Evolutionary conservation across 2,329 filamentous ascomycete genomes (phyloP), one percentile per base, ranked within the genome.

Genomic region (Neonectria sp.): DNA sequence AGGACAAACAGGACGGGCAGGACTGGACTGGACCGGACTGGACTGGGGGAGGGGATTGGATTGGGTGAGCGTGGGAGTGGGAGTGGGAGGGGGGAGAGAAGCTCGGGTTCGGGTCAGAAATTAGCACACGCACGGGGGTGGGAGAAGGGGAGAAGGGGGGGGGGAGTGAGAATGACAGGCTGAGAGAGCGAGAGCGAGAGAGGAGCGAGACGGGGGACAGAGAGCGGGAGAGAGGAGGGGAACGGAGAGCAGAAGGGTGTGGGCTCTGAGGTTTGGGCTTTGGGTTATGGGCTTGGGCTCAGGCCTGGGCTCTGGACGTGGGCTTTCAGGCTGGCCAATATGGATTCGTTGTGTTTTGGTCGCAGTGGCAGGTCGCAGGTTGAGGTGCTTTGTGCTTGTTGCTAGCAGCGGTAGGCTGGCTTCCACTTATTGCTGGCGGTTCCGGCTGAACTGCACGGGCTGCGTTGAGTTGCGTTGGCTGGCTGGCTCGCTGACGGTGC

Each of bases 71-170:
- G 65, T 45, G 61, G 61, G 69, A 69, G 63, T 63, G 71, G 68
- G 68, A 57, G 60, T 60, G 65, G 59, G 64, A 65, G 58, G 55
- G 65, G 60, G 60, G 66, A 65, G 71, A 55, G 58, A 71, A 65
- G 69, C 60, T 72, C 65, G 69, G 65, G 69, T 59, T 69, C 68
- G 72, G 71, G 72, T 73, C 71, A 74, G 72, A 74, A 74, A 74
- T 72, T 74, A 74, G 72, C 68, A 72, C 70, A 70, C 63, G 63
- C 57, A 65, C 63, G 63, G 63, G 63, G 63, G 56, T 57, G 66
- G 40, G 56, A 59, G 55, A 49, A 52, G 52, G 57, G 49, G 59
- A 62, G 45, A 60, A 49, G 56, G 63, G 49, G 59, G 59, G 57
- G 56, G 63, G 53, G 53, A 55, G 45, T 43, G 27, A 55, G 53